Evolutionary conservation across 202 grass and related monocot genomes (phyloP).

Genomic region (Tripidium arundinaceum): DNA sequence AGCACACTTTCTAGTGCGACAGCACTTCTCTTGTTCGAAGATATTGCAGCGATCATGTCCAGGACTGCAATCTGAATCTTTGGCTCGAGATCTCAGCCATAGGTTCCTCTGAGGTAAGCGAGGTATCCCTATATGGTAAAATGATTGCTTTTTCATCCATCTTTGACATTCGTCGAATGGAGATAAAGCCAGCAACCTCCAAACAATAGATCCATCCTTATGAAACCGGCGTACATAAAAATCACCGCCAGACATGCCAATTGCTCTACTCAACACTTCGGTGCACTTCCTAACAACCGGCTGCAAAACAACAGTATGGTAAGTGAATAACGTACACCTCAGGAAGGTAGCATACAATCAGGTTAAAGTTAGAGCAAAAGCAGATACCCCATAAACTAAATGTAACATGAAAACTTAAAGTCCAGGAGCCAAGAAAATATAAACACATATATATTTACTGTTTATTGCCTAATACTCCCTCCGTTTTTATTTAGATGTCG

Average conservation of each 20-base stretch:
- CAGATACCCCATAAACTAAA: neutral
- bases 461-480: neutral
- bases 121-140: conserved; percentile 71
- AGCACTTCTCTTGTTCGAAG: conserved; percentile 55
- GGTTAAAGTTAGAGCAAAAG: conserved; percentile 14
- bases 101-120: conserved; percentile 52
- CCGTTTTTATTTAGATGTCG: neutral
- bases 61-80: conserved; percentile 79
- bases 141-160: conserved; percentile 67
- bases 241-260: conserved; percentile 68
- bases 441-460: neutral
- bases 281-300: conserved; percentile 76
- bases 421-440: conserved; percentile 10
- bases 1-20: conserved; percentile 67
- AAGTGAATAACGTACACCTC: conserved; percentile 11
- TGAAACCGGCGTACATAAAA: conserved; percentile 89
- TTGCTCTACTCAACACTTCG: conserved; percentile 52
- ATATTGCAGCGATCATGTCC: conserved; percentile 72
- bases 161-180: conserved; percentile 52
- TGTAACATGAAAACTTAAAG: neutral
- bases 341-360: conserved; percentile 8
- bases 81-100: conserved; percentile 89
- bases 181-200: conserved; percentile 66
- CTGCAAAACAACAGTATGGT: conserved; percentile 41
- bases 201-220: conserved; percentile 70